A percentile compares a stretch with the other conserved stretches of the same genome.
phyloP scores from a whole-genome alignment of 306 rosid species.

The Ormosia emarginata region DNA sequence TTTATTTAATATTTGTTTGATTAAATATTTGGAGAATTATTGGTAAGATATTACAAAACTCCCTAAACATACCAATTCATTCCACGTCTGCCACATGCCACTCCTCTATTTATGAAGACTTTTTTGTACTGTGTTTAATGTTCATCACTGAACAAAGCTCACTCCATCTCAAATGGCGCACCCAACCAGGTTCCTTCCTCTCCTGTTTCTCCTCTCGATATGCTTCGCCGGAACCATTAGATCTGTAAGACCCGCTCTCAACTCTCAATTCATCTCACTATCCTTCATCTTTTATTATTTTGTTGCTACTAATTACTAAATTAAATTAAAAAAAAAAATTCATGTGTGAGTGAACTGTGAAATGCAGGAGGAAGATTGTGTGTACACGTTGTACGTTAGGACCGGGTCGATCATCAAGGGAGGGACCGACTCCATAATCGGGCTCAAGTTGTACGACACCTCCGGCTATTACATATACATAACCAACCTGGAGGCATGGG shows the following conservation, averaged over 20 bases:
- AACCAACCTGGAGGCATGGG: conserved; percentile 57
- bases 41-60: too few species aligned
- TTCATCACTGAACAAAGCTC: background rate
- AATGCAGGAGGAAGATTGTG: conserved; percentile 60
- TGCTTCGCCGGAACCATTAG: conserved; percentile 22
- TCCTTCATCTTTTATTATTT: background rate
- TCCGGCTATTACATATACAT: conserved; percentile 41
- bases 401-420: conserved; percentile 68
- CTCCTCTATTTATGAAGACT: conserved; percentile 1
- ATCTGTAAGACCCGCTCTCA: conserved; percentile 17
- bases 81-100: background rate
- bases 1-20: too few species aligned
- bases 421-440: conserved; percentile 61
- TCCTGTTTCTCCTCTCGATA: conserved; percentile 18
- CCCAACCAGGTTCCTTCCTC: background rate
- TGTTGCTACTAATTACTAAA: background rate
- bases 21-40: too few species aligned
- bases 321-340: too few species aligned
- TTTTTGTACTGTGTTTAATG: background rate
- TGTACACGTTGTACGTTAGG: conserved; percentile 50
- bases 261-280: background rate
- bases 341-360: too few species aligned
- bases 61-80: background rate
- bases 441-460: conserved; percentile 33
- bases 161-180: conserved; percentile 22